Evolutionary conservation across 768 basidiomycete genomes (phyloP).

Genomic region (Gymnopilus dilepis): DNA sequence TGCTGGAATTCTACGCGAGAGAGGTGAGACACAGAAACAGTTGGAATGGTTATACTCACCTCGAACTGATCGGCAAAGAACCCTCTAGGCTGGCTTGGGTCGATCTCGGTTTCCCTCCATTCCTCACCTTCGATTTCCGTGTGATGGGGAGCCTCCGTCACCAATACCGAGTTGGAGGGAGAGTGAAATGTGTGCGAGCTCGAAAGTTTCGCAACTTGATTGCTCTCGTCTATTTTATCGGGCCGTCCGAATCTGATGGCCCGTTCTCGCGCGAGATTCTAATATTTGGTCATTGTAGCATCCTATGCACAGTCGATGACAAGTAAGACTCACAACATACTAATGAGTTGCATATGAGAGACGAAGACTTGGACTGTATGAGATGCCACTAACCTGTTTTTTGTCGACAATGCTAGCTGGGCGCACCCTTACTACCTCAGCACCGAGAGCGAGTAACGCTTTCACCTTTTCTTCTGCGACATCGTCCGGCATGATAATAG

Average conservation of each 20-base stretch:
- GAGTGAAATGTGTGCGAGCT: constrained; percentile 43
- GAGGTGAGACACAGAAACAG: not conserved
- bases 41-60: constrained; percentile 25
- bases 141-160: constrained; percentile 53
- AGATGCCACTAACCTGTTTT: constrained; percentile 68
- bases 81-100: constrained; percentile 61
- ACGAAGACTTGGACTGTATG: constrained; percentile 1
- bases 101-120: constrained; percentile 30
- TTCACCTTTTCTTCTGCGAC: constrained; percentile 92
- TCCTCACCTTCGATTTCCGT: constrained; percentile 42
- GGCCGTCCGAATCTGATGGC: constrained; percentile 74
- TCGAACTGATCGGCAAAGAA: constrained; percentile 99
- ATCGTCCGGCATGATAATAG: constrained; percentile 91
- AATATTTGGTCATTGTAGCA: not conserved
- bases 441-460: constrained; percentile 82
- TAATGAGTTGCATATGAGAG: constrained; percentile 29
- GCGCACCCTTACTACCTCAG: constrained; percentile 87
- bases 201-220: constrained; percentile 15
- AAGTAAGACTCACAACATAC: constrained; percentile 67
- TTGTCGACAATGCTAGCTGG: constrained; percentile 97
- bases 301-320: not conserved
- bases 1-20: constrained; percentile 73
- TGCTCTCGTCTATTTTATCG: constrained; percentile 34
- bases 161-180: constrained; percentile 54
- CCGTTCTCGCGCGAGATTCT: constrained; percentile 88